A percentile compares a stretch with the other conserved stretches of the same genome.
These are phyloP conservation scores for Penicillium occitanis DNA, from an alignment of 2,329 filamentous ascomycete genomes.

Conservation along the genomic window DNA sequence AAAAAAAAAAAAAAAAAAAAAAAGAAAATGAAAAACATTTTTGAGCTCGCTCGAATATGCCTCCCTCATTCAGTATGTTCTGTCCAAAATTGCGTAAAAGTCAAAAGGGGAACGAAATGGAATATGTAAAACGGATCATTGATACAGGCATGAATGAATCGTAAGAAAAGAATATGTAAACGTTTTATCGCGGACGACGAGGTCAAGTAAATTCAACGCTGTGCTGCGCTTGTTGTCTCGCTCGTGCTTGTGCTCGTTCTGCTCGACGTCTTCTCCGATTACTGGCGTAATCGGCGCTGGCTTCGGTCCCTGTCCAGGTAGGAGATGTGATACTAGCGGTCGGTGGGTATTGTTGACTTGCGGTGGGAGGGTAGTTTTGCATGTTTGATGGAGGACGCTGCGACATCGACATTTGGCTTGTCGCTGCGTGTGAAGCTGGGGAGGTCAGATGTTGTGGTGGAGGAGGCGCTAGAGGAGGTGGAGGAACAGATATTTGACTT, in stretches of 20 bases:
- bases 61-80: slow-evolving; percentile 1
- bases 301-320: slow-evolving; percentile 50
- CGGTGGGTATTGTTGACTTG: slow-evolving; percentile 28
- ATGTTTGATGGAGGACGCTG: slow-evolving; percentile 43
- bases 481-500: slow-evolving; percentile 15
- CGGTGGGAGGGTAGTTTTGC: slow-evolving; percentile 23
- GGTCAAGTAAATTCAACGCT: slow-evolving; percentile 51
- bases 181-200: background rate
- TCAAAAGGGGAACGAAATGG: background rate
- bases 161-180: background rate
- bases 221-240: slow-evolving; percentile 43
- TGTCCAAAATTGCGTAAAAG: background rate
- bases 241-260: slow-evolving; percentile 50
- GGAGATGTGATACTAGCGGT: slow-evolving; percentile 44
- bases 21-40: background rate
- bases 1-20: background rate
- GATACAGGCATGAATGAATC: background rate
- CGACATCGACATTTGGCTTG: slow-evolving; percentile 22
- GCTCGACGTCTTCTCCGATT: slow-evolving; percentile 55
- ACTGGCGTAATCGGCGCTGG: slow-evolving; percentile 53
- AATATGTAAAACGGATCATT: slow-evolving; percentile 1
- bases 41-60: slow-evolving; percentile 12
- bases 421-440: slow-evolving; percentile 19
- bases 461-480: slow-evolving; percentile 21
- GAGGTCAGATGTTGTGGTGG: slow-evolving; percentile 15